Evolutionary conservation across 2,329 filamentous ascomycete genomes (phyloP), one percentile per base, ranked within the genome.

Genomic region (Ascochyta rabiei): DNA sequence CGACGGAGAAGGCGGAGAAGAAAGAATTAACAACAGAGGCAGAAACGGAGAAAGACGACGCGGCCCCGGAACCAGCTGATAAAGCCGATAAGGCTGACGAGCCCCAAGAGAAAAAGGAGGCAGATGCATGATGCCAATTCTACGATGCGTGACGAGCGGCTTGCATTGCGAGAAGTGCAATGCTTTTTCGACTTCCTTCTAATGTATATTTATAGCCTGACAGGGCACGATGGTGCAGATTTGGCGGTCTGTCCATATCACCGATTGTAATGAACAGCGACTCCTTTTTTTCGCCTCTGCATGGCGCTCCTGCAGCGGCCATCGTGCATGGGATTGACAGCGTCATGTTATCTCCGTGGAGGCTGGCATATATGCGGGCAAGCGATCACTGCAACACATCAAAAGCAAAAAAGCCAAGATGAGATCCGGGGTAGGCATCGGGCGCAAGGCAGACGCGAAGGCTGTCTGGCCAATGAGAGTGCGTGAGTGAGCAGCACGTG

Each of bases 71-170:
- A 12, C 13, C 19, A 33, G 37, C 24, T 5, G 52, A 55, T n/a
- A 23, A 55, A n/a, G 46, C 35, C 30, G 43, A 33, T 16, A 50
- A 47, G 53, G 41, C 21, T 47, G 53, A 50, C 16, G 52, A 55
- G 2, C 3, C 28, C 13, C 38, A 37, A 13, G 43, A 44, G 53
- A 40, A 46, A 24, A 47, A 46, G 39, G 23, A 24, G 42, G 28
- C 47, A 33, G 52, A 55, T 40, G 52, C 52, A 55, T 55, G 28
- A 55, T 46, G 45, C 49, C 41, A 31, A 53, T 10, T 2, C 24
- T 24, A 49, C 30, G 46, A 49, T 42, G 46, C 28, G 31, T 42
- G 30, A 55, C 8, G 52, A 49, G 30, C 34, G 38, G 40, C 46
- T 12, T 37, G 40, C 40, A 30, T 38, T 33, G 41, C 19, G 15